Base-by-base conservation (phyloP, 176 grass and related monocot genomes). In the Eleusine indica region DNA sequence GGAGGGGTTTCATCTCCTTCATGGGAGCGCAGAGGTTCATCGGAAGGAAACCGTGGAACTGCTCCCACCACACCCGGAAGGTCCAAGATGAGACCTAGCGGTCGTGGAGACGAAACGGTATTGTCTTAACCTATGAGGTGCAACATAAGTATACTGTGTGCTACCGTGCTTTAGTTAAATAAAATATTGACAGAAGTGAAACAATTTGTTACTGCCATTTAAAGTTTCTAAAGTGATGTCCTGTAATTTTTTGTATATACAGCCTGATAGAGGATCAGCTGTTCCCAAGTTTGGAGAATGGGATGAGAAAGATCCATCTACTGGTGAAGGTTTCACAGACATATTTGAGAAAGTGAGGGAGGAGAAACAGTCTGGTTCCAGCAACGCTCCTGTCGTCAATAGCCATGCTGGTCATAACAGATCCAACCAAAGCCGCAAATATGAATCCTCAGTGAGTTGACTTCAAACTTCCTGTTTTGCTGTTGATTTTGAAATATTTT, bases 241-340 rank as follows among this genome's bases (percentile, higher is more conserved):
- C 16, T 75, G 9, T 68, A 66, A 21, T 60, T 76, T 56, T 81
- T 39, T 88, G 30, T 21, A 28, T 22, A 11, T 72, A 72, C 83
- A 97, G 92, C 88, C 84, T 66, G 92, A 94, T n/a, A 94, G 79
- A 78, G 90, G 90, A 69, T 93, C 92, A 47, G 81, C 88, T 25
- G 83, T 97, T 79, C 95, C 95, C 0, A 97, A 97, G 83, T 97
- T 97, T 75, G 95, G 95, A 60, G 95, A 93, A 68, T 97, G 95
- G 95, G 84, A 94, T 57, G 90, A 94, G 83, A 97, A 91, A 19
- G 88, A 90, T 73, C 90, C 95, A 57, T 94, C 92, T 8, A 86
- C 92, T 29, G 92, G 86, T 76, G 95, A 97, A 57, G 88, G 90
- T 61, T 97, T 91, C 92, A 94, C 92, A 3, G 88, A 77, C 79